Base-by-base conservation (phyloP, 495 filamentous ascomycete genomes). In the Talaromyces liani region DNA sequence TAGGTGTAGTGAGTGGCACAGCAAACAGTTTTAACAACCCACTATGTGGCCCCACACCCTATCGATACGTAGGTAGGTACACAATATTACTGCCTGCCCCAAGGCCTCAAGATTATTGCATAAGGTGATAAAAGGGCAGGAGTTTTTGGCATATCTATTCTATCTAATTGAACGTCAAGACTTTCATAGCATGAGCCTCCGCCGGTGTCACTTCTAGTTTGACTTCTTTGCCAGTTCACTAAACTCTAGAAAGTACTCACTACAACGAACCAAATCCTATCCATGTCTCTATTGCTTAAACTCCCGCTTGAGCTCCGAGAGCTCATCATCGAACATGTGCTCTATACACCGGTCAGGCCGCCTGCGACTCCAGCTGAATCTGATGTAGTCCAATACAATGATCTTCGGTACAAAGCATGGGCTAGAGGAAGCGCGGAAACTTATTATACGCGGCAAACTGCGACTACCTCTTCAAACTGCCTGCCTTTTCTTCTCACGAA, bases 401-500 rank as follows among this genome's bases (percentile, higher is more conserved):
- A 57, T 57, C 54, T 57, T n/a, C 5, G 4, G 22, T 57, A 57
- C 16, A 57, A n/a, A 6, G 54, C 22, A 57, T 27, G 54, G 22
- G 12, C 3, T 27, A 9, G 25, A n/a, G 16, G 54, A n/a, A 16
- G 54, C 6, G 12, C 10, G 6, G 6, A 31, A 16, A 24, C 16
- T 57, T 57, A 57, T 51, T 36, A 64, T 41, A 36, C 47, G 27
- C 63, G 53, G 39, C 63, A 55, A n/a, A 53, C 39, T 34, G 59
- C 34, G 54, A 55, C 58, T 55, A 27, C 55, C 55, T 36, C 34
- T 41, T 60, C 63, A n/a, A 64, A 31, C 20, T 64, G 55, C 49
- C 7, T 60, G 16, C 9, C 59, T 25, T 41, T 61, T 18, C 59
- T 61, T 27, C 39, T 61, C 22, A 51, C 41, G 2, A 49, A 61